Base-by-base conservation (phyloP, 805 yeast genomes). In the Metschnikowia lachancei region DNA sequence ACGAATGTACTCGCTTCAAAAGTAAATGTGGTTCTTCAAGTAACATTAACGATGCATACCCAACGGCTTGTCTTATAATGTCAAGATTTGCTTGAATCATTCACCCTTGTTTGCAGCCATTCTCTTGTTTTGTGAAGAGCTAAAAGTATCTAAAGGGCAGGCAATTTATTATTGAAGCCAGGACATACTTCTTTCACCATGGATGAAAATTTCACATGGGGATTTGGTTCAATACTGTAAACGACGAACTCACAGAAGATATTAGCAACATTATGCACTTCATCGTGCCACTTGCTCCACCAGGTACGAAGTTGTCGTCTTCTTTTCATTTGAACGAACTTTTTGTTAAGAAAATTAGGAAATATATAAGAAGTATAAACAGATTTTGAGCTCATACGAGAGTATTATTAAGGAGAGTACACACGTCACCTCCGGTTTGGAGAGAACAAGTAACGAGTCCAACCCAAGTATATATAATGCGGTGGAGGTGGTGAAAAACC, bases 401-500 rank as follows among this genome's bases (percentile, higher is more conserved):
- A 71, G 71, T 30, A 77, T 87, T 1, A 77, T 85, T 9, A 76
- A 74, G 46, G 89, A 86, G 41, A 69, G 83, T 33, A 83, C 80
- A 44, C 69, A 67, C 38, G 79, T 79, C 17, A 66, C 78, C 26
- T 60, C 67, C 14, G 76, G 78, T 3, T 65, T 72, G 48, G 76
- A 72, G 49, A 56, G 55, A 39, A 61, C 60, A 39, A 63, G 71
- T 47, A 63, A 54, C 32, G 72, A 67, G 45, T 64, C 82, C 59
- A 60, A 65, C 50, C 69, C 75, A 41, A 61, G 69, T 43, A 62
- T 72, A 41, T 58, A 61, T 48, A 71, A 76, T 52, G 74, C 85
- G 20, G 78, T 83, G 12, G 75, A 76, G 40, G 82, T 87, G 0
- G 74, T 85, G 20, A 78, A 79, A 46, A 82, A 81, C 55, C 92